Evolutionary conservation across 345 rosid species (phyloP).

Genomic region (Eucalyptus dawsonii): DNA sequence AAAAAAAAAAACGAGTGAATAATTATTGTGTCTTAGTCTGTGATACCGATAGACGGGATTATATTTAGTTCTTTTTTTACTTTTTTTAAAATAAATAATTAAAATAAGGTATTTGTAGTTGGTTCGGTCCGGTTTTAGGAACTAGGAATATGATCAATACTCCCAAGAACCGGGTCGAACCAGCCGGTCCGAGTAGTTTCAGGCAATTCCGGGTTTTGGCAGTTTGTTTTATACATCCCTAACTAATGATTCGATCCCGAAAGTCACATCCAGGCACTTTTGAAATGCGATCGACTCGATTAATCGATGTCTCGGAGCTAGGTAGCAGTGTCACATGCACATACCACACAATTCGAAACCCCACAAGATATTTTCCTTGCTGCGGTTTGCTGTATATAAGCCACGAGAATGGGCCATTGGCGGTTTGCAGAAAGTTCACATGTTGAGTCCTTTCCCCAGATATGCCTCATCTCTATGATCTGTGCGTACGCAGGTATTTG

Average conservation of each 20-base stretch:
- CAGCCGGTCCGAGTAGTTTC: accelerated
- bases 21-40: no score
- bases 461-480: not conserved
- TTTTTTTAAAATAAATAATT: no score
- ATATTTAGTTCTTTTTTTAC: no score
- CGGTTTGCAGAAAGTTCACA: not conserved
- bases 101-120: no score
- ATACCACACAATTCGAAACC: not conserved
- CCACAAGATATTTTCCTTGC: not conserved
- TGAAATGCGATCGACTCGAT: not conserved
- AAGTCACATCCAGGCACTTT: not conserved
- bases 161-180: no score
- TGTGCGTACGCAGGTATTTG: not conserved
- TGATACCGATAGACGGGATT: accelerated
- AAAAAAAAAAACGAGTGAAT: no score
- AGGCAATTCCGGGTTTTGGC: accelerated
- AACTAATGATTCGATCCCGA: not conserved
- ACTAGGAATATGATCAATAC: accelerated
- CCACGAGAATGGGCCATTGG: not conserved
- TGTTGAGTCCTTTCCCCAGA: not conserved
- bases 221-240: no score
- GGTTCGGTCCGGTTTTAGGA: accelerated
- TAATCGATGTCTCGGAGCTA: not conserved
- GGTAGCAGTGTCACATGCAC: not conserved
- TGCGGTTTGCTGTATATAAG: not conserved